Evolutionary conservation across 176 grass and related monocot species (phyloP), one percentile per base, ranked within the genome.

Genomic region (Olyra latifolia): DNA sequence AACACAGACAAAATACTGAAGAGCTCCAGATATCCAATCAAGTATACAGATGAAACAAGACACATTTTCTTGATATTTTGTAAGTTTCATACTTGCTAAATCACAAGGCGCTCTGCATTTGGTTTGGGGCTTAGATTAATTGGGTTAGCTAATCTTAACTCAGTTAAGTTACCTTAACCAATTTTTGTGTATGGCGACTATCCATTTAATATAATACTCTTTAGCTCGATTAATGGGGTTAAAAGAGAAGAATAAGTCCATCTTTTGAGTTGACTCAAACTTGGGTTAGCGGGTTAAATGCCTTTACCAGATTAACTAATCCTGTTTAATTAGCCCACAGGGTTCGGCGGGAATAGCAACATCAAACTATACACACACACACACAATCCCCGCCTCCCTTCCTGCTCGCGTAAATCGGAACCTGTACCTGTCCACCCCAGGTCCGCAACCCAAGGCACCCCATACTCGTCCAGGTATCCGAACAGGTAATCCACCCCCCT

Each of bases 361-460:
- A 59, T 45, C 7, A n/a, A 72, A 57, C n/a, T 57, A n/a, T n/a
- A n/a, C n/a, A n/a, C n/a, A n/a, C n/a, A n/a, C n/a, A n/a, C n/a
- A n/a, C n/a, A n/a, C n/a, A n/a, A n/a, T n/a, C n/a, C 1, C 62
- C 42, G 27, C 59, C 43, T 25, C 35, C 56, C 41, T 82, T 86
- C 86, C 67, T 84, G 83, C 44, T 89, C 23, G 88, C 65, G 70
- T 84, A 89, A 24, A 94, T 62, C 2, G 75, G 86, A 62, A 80
- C 71, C 72, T 71, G 53, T 91, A 79, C 23, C 71, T 76, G 43
- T 85, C 83, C 10, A 74, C 64, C 71, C 75, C 86, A 28, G 75
- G 45, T 74, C 64, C 70, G 70, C 86, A 23, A 79, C 45, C 78
- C 46, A 39, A 62, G 68, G 79, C 80, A 91, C 89, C 10, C 24